phyloP scores from a whole-genome alignment of 2,329 filamentous ascomycete species.

The Zopfia rhizophila region DNA sequence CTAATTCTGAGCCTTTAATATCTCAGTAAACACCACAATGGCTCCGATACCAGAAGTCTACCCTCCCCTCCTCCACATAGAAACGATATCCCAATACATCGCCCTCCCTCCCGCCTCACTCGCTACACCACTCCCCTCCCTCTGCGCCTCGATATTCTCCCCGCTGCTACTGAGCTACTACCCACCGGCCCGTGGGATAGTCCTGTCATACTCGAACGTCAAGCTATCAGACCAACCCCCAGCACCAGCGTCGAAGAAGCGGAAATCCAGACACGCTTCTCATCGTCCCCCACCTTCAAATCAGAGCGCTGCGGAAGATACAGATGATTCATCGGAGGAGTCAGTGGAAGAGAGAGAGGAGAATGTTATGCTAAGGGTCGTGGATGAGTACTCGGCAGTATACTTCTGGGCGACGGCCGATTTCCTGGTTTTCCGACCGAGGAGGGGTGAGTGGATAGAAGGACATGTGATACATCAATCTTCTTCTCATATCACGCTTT shows the following conservation, averaged over 20 bases:
- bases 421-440: constrained; percentile 83
- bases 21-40: too few relatives aligned
- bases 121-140: constrained; percentile 74
- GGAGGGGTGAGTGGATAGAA: constrained; percentile 77
- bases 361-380: constrained; percentile 32
- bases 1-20: too few relatives aligned
- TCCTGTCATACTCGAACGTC: constrained; percentile 78
- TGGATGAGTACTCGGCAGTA: constrained; percentile 80
- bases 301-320: constrained; percentile 4
- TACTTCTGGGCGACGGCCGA: constrained; percentile 91
- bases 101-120: constrained; percentile 78
- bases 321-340: too few relatives aligned
- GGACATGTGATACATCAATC: constrained; percentile 87
- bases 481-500: constrained; percentile 86
- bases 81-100: constrained; percentile 83
- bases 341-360: constrained; percentile 8
- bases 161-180: constrained; percentile 82
- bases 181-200: constrained; percentile 75
- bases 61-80: constrained; percentile 71
- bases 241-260: constrained; percentile 28
- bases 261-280: not conserved
- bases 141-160: constrained; percentile 78
- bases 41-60: constrained; percentile 30
- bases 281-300: constrained; percentile 1
- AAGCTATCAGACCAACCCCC: constrained; percentile 70